Evolutionary conservation across 2,329 filamentous ascomycete species (phyloP), one percentile per base, ranked within the genome.

Genomic region (Talaromyces sp.): DNA sequence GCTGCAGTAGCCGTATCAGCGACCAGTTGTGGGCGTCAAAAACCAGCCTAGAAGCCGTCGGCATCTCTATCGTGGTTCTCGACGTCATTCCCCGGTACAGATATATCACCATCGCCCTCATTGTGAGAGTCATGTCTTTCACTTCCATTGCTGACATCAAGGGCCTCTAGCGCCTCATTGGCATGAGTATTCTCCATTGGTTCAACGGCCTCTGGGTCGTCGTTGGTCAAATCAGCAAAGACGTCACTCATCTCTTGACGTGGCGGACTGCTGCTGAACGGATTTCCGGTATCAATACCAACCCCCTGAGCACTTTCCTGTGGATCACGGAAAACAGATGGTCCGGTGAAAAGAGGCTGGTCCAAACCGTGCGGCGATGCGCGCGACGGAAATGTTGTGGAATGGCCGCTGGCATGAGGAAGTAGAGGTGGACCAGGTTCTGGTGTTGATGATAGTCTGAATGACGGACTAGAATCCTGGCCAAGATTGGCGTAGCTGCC

Each of bases 191-290:
- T 78, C 59, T 80, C 77, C 72, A 77, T 74, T 12, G 67, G 71
- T 67, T 71, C 72, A 18, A 65, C 73, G 6, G 68, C 67, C 8
- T 78, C 76, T 9, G 66, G 71, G 64, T 80, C 77, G 63, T 80
- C 76, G 60, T 80, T 79, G 1, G 77, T 80, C 61, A 81, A 68
- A 57, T 80, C 79, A 9, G 77, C 78, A 66, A 81, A 81, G 21
- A 81, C 74, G 63, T 79, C 76, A 63, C 79, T 78, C 58, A 79
- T 66, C 50, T 77, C 70, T 59, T 73, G 72, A 18, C 75, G 76
- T 64, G 76, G 76, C 28, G 63, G 63, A 62, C 73, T 78, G 60
- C 76, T 79, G 58, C 73, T 69, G 56, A 76, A 74, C 3, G 74
- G 71, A 54, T 73, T 73, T 18, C 69, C 65, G 46, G 63, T 67